Evolutionary conservation across 768 basidiomycete genomes (phyloP).

Genomic region (Suillus placidus): DNA sequence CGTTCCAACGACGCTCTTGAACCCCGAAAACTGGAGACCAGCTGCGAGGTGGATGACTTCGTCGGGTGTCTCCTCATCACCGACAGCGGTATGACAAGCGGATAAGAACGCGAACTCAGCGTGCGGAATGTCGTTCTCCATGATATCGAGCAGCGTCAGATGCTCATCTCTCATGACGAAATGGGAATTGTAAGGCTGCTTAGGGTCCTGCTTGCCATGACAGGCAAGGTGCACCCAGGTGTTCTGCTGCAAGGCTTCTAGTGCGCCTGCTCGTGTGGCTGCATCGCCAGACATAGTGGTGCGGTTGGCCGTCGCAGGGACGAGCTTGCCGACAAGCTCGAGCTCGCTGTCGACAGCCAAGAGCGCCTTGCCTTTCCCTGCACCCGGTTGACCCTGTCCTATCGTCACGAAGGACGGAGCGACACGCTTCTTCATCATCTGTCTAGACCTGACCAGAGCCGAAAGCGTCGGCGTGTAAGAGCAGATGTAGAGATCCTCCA

Average conservation of each 20-base stretch:
- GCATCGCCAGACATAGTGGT: not conserved
- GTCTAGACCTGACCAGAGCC: not conserved
- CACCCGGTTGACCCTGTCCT: not conserved
- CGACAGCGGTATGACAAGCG: not conserved
- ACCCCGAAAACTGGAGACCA: conserved; percentile 19
- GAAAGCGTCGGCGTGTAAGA: not conserved
- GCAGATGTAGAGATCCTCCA: not conserved
- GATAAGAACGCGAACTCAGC: not conserved
- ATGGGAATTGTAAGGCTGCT: not conserved
- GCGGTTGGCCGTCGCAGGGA: not conserved
- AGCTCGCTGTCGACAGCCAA: not conserved
- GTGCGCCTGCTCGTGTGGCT: not conserved
- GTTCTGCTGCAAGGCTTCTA: conserved; percentile 1
- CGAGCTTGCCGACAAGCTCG: not conserved
- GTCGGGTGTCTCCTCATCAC: not conserved
- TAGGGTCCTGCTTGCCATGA: conserved; percentile 13
- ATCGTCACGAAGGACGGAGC: not conserved
- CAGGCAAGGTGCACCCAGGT: conserved; percentile 23
- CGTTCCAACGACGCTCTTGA: conserved; percentile 8
- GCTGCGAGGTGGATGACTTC: not conserved
- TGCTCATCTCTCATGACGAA: not conserved
- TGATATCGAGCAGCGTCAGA: not conserved
- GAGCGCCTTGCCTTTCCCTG: not conserved
- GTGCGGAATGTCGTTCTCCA: not conserved
- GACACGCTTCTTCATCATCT: not conserved